Base-by-base conservation (phyloP, 257 asterid genomes). In the Solanum dulcamara region DNA sequence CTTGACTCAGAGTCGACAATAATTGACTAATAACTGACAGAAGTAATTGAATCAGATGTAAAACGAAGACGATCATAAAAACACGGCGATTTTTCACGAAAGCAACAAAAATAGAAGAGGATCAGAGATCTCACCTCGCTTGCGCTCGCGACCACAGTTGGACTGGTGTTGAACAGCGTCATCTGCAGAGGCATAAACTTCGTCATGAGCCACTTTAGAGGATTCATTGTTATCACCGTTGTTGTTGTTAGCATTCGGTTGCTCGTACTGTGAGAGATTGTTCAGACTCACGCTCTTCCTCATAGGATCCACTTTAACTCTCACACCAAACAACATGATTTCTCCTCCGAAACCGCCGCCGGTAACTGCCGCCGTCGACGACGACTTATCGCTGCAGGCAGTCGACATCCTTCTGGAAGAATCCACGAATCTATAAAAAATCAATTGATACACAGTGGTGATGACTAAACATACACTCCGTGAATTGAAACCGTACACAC, bases 41-140 rank as follows among this genome's bases (percentile, higher is more conserved):
- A 40, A 40, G 24, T 2, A 74, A 74, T 9, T 15, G 57, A 74
- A 24, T 74, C 35, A 28, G 15, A 24, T 74, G 57, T 24, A 40
- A 74, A 74, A 42, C 6, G 81, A 20, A 70, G 50, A 70, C 30
- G 2, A 70, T 70, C 37, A 26, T 14, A 44, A 75, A 74, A 44
- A n/a, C 33, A 42, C n/a, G 7, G 6, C 38, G 22, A 74, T 35
- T 70, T 20, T 68, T 5, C 10, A 80, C 12, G 30, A 57, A 22
- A 81, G 5, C 30, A 82, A 59, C 18, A 59, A 37, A 26, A 2
- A 12, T 3, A 48, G 10, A 74, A 60, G 66, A 71, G 46, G 87
- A 89, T 26, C 26, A n/a, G 72, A 87, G 94, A 91, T 92, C 92
- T 87, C 60, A 94, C 98, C 98, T 93, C 98, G 90, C 88, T 94